These are phyloP conservation scores for Coemansia sp. DNA, from an alignment of 192 early-diverging fungal species.

Conservation along the genomic window DNA sequence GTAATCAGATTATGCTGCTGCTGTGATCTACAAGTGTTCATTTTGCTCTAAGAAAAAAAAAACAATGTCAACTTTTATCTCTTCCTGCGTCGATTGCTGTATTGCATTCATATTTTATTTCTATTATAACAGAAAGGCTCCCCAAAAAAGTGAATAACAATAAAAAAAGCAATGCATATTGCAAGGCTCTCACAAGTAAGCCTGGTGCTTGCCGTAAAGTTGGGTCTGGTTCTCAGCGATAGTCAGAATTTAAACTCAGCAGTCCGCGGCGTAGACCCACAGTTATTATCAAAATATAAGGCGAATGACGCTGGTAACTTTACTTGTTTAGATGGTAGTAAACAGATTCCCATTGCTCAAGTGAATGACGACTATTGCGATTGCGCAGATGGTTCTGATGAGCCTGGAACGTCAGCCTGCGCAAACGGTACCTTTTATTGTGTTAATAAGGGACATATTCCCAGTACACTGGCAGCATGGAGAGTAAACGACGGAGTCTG, in stretches of 20 bases:
- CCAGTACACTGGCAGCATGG: slow-evolving; percentile 62
- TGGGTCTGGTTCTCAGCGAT: background rate
- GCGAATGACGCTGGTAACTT: slow-evolving; percentile 43
- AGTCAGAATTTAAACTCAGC: background rate
- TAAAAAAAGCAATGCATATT: background rate
- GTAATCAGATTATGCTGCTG: background rate
- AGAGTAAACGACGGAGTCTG: slow-evolving; percentile 95
- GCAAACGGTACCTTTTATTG: slow-evolving; percentile 78
- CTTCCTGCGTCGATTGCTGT: background rate
- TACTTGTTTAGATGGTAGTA: slow-evolving; percentile 73
- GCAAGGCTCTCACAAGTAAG: background rate
- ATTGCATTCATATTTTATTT: background rate
- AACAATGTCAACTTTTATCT: background rate
- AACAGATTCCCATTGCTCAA: slow-evolving; percentile 62
- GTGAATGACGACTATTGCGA: slow-evolving; percentile 99
- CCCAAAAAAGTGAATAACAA: background rate
- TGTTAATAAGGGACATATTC: slow-evolving; percentile 71
- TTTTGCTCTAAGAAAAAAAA: too few relatives aligned
- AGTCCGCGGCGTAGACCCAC: slow-evolving; percentile 43
- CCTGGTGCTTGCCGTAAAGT: background rate
- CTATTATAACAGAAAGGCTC: background rate
- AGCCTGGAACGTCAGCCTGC: slow-evolving; percentile 95
- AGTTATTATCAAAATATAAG: slow-evolving; percentile 14
- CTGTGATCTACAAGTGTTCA: too few relatives aligned
- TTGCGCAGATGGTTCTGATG: slow-evolving; percentile 91